Conservation (phyloP, 805 yeast genomes). For the Candida ortonii region DNA sequence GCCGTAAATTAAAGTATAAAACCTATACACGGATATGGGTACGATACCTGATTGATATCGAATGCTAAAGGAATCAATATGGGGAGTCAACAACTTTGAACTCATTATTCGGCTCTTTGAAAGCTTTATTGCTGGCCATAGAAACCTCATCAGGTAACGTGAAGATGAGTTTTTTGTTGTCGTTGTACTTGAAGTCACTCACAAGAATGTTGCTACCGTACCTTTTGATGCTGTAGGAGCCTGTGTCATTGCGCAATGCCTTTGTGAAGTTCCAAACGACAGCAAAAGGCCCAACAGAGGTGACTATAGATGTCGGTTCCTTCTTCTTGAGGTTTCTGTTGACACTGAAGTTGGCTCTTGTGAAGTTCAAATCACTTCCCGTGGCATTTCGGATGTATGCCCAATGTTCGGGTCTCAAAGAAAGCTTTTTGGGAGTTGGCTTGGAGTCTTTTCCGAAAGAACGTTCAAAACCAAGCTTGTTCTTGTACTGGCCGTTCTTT, state of each 20-base stretch:
- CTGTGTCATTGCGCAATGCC: constrained; percentile 49
- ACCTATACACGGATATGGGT: not conserved
- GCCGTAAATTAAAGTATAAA: constrained; percentile 9
- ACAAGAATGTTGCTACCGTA: constrained; percentile 63
- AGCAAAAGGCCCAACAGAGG: constrained; percentile 80
- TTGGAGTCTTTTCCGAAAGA: constrained; percentile 62
- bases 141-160: constrained; percentile 77
- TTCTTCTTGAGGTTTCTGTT: constrained; percentile 58
- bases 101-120: constrained; percentile 48
- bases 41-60: not conserved
- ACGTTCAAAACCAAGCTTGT: constrained; percentile 59
- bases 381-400: constrained; percentile 56
- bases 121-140: constrained; percentile 57
- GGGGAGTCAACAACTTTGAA: constrained; percentile 30
- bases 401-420: constrained; percentile 68
- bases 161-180: constrained; percentile 66
- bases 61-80: constrained; percentile 12
- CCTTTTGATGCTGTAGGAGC: constrained; percentile 60
- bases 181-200: constrained; percentile 75
- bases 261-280: constrained; percentile 74
- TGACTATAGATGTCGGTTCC: constrained; percentile 56
- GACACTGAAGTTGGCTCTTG: constrained; percentile 75
- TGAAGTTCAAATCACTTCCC: constrained; percentile 51
- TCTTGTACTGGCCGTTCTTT: constrained; percentile 58
- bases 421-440: constrained; percentile 67